These are phyloP conservation scores for Pythium utonaiense DNA, from an alignment of 352 stramenopile genomes.

Conservation along the genomic window DNA sequence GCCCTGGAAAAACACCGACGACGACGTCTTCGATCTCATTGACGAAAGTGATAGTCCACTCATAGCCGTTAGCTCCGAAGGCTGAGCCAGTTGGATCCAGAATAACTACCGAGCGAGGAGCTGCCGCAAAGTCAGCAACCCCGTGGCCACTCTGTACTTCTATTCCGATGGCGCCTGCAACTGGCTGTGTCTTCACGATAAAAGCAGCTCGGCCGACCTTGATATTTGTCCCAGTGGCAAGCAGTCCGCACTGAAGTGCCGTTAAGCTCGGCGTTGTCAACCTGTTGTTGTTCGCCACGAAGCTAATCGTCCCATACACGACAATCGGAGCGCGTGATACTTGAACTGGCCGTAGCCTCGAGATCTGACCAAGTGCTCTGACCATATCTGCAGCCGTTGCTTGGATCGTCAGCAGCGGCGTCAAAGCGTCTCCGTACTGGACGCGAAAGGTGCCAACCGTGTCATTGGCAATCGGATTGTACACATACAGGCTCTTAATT, in stretches of 20 bases:
- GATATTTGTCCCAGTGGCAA: constrained; percentile 36
- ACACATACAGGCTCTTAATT: constrained; percentile 49
- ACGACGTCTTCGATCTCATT: constrained; percentile 36
- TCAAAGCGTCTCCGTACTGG: constrained; percentile 52
- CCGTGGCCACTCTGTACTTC: constrained; percentile 39
- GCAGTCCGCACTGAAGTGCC: constrained; percentile 28
- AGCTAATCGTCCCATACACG: constrained; percentile 36
- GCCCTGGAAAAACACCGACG: constrained; percentile 35
- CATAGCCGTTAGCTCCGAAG: constrained; percentile 47
- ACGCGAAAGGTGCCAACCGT: constrained; percentile 62
- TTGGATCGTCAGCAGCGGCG: constrained; percentile 49
- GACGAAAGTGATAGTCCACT: constrained; percentile 68
- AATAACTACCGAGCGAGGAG: constrained; percentile 34
- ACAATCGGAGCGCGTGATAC: constrained; percentile 48
- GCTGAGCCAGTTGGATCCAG: constrained; percentile 38
- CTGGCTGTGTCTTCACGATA: constrained; percentile 38
- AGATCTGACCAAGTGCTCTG: constrained; percentile 38
- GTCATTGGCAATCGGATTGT: constrained; percentile 44
- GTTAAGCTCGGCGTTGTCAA: constrained; percentile 44
- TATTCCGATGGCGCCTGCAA: constrained; percentile 31
- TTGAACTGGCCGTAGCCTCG: constrained; percentile 43
- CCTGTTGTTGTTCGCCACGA: constrained; percentile 29
- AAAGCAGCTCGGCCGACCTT: constrained; percentile 32
- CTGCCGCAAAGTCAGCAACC: constrained; percentile 26
- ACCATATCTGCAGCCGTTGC: constrained; percentile 35